These are phyloP conservation scores for Tolypocladium tundrense DNA, from an alignment of 2,329 filamentous ascomycete species.

Conservation along the genomic window DNA sequence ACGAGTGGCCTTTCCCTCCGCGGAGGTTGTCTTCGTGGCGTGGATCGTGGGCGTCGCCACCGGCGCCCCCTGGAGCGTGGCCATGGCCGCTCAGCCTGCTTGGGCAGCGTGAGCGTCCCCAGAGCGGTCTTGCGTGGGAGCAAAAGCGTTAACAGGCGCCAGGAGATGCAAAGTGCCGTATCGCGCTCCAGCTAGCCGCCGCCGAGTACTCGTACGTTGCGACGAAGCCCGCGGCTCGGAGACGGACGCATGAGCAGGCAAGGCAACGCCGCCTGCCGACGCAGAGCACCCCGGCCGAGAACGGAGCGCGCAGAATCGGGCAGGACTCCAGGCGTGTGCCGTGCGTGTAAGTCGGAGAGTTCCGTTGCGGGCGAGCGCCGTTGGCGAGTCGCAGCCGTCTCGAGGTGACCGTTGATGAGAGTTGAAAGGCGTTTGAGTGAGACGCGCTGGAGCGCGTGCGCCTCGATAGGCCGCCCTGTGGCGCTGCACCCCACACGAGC, in stretches of 20 bases:
- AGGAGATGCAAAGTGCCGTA: not conserved
- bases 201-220: not conserved
- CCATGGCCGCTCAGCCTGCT: not conserved
- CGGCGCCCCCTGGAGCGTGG: not conserved
- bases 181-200: not conserved
- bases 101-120: not conserved
- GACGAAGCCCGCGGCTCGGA: not conserved
- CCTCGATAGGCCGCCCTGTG: not conserved
- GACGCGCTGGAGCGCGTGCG: not conserved
- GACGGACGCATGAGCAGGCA: not conserved
- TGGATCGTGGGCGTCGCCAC: not conserved
- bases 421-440: not conserved
- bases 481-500: not conserved
- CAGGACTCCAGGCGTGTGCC: not conserved
- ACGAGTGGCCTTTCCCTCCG: not conserved
- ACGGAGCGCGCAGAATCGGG: too few species aligned
- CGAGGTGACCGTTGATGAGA: not conserved
- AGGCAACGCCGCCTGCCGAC: not conserved
- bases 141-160: not conserved
- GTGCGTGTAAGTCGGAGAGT: accelerated
- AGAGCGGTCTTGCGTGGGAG: not conserved
- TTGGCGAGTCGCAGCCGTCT: not conserved
- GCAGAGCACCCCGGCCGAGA: not conserved
- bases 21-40: not conserved
- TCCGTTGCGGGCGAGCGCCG: not conserved